A percentile compares a stretch with the other conserved stretches of the same genome.
Conservation (phyloP, 768 basidiomycete genomes). For the Suillus fuscotomentosus region DNA sequence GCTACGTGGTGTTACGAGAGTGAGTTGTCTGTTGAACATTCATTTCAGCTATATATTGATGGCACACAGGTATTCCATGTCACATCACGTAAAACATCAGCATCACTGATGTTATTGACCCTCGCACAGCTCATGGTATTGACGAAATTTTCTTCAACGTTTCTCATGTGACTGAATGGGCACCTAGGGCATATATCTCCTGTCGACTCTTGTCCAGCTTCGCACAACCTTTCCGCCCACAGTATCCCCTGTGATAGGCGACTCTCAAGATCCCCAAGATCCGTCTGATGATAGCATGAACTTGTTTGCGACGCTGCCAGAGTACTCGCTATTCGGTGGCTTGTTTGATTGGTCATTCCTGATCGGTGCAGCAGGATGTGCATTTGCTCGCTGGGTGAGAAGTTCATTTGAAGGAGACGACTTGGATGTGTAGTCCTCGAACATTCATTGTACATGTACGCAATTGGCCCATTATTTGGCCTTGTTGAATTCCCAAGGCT, state of each 20-base stretch:
- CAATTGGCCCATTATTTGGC: not conserved
- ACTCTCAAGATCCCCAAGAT: slow-evolving; percentile 4
- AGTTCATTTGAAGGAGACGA: slow-evolving; percentile 25
- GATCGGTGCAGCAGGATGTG: slow-evolving; percentile 49
- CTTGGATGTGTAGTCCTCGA: slow-evolving; percentile 11
- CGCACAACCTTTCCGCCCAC: slow-evolving; percentile 75
- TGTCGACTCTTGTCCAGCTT: slow-evolving; percentile 80
- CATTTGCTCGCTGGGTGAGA: slow-evolving; percentile 53
- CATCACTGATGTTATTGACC: slow-evolving; percentile 72
- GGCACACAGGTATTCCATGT: slow-evolving; percentile 53
- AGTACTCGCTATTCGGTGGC: slow-evolving; percentile 69
- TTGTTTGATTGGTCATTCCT: slow-evolving; percentile 77
- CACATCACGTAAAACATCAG: slow-evolving; percentile 67
- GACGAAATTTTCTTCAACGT: slow-evolving; percentile 3
- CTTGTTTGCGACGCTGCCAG: slow-evolving; percentile 71
- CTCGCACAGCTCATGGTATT: slow-evolving; percentile 82
- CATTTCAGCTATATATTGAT: not conserved
- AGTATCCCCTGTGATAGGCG: slow-evolving; percentile 16
- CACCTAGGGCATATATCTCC: slow-evolving; percentile 72
- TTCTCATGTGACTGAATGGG: not conserved
- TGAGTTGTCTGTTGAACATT: slow-evolving; percentile 22
- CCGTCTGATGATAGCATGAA: slow-evolving; percentile 33
- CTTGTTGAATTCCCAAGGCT: not conserved
- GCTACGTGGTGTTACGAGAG: slow-evolving; percentile 64
- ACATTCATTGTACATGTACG: not conserved